phyloP scores from a whole-genome alignment of 2,329 filamentous ascomycete species.

The Paecilomyces fulvus region DNA sequence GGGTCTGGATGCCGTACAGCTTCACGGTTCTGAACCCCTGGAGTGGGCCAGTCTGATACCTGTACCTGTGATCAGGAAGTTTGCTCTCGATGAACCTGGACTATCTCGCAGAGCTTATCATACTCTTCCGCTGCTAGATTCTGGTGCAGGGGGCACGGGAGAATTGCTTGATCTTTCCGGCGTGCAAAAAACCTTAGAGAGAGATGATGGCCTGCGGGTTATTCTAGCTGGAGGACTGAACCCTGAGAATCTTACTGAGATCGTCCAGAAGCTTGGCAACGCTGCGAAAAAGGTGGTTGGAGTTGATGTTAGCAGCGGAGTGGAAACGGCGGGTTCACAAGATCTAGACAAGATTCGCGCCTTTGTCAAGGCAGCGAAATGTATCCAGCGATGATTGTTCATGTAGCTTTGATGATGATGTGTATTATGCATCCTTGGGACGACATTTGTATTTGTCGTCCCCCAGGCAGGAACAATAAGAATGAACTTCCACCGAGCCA shows the following conservation, averaged over 20 bases:
- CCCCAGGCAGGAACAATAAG: not conserved
- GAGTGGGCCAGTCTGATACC: conserved; percentile 89
- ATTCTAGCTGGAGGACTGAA: conserved; percentile 79
- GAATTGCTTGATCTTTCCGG: conserved; percentile 63
- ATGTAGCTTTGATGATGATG: not conserved
- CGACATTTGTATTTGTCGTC: not conserved
- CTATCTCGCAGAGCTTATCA: conserved; percentile 72
- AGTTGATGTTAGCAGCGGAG: conserved; percentile 90
- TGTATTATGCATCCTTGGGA: not conserved
- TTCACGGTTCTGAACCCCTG: conserved; percentile 84
- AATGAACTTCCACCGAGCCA: not conserved
- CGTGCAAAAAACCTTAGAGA: conserved; percentile 58
- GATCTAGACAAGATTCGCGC: conserved; percentile 68
- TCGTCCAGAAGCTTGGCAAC: conserved; percentile 55
- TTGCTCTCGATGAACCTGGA: conserved; percentile 66
- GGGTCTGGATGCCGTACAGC: conserved; percentile 77
- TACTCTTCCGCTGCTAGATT: conserved; percentile 74
- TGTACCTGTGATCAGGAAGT: conserved; percentile 82
- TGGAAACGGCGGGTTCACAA: conserved; percentile 77
- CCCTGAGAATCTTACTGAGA: conserved; percentile 65
- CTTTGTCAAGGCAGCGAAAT: conserved; percentile 71
- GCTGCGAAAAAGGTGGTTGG: conserved; percentile 59
- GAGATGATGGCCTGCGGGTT: conserved; percentile 62
- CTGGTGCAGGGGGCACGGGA: conserved; percentile 74
- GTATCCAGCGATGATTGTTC: conserved; percentile 22